Conservation (phyloP, 441 rosid species). For the Populus trichocarpa region DNA sequence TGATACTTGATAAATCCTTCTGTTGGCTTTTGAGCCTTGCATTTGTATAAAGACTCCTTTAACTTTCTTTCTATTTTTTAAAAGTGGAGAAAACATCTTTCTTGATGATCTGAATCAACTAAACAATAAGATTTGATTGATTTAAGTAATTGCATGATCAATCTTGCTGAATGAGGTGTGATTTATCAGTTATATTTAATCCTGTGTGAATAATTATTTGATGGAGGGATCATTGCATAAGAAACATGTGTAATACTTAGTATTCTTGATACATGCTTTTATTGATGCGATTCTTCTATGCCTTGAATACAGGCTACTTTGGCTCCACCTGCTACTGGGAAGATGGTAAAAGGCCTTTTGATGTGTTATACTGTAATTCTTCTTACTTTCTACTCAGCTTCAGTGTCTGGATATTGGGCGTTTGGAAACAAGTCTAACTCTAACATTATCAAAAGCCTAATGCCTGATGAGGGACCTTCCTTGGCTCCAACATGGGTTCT, state of each 20-base stretch:
- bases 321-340: constrained; percentile 97
- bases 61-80: not conserved
- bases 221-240: not conserved
- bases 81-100: not conserved
- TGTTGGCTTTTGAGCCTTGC: not conserved
- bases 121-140: not conserved
- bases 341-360: constrained; percentile 84
- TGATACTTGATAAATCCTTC: not conserved
- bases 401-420: constrained; percentile 73
- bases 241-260: not conserved
- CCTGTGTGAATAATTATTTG: not conserved
- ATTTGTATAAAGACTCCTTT: not conserved
- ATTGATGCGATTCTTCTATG: not conserved
- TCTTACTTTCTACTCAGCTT: constrained; percentile 75
- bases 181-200: no score
- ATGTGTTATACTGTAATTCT: constrained; percentile 75
- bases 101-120: not conserved
- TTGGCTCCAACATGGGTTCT: constrained; percentile 72
- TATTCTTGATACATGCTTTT: not conserved
- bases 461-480: constrained; percentile 78
- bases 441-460: constrained; percentile 73
- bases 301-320: constrained; percentile 66
- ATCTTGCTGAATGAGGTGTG: not conserved
- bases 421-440: constrained; percentile 72
- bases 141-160: not conserved